Conservation (phyloP, 1,284 basidiomycete genomes). For the Clitocybe nebularis region DNA sequence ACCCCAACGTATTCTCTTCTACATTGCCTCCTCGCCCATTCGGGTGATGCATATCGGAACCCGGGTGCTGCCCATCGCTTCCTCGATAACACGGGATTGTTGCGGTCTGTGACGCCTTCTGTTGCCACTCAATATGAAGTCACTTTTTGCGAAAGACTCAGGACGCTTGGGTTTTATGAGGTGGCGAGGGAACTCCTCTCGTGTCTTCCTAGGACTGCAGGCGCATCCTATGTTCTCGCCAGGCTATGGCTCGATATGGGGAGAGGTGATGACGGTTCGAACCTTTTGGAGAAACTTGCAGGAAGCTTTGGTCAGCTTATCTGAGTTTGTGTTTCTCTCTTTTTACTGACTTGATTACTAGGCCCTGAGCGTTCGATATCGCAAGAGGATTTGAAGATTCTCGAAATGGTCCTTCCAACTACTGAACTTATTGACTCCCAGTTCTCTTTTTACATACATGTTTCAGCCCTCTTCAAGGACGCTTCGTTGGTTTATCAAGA, state of each 20-base stretch:
- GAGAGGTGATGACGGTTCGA: slow-evolving; percentile 70
- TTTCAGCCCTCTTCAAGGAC: slow-evolving; percentile 69
- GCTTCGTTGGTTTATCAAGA: slow-evolving; percentile 56
- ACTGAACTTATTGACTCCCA: slow-evolving; percentile 54
- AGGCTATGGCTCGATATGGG: slow-evolving; percentile 69
- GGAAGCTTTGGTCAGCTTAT: slow-evolving; percentile 67
- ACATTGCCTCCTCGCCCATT: slow-evolving; percentile 61
- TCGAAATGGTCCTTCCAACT: slow-evolving; percentile 61
- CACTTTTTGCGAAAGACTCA: slow-evolving; percentile 65
- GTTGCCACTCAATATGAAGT: slow-evolving; percentile 66
- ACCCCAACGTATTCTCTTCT: slow-evolving; percentile 65
- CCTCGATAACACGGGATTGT: slow-evolving; percentile 60
- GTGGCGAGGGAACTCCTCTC: slow-evolving; percentile 63
- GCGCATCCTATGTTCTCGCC: slow-evolving; percentile 70
- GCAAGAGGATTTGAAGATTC: slow-evolving; percentile 59
- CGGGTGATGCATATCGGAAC: slow-evolving; percentile 40
- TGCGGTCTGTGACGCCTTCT: slow-evolving; percentile 61
- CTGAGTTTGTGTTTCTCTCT: neutral
- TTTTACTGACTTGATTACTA: slow-evolving; percentile 23
- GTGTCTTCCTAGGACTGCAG: slow-evolving; percentile 75
- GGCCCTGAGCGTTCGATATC: slow-evolving; percentile 52
- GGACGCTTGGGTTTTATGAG: slow-evolving; percentile 60
- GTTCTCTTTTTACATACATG: slow-evolving; percentile 76
- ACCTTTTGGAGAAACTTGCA: slow-evolving; percentile 71
- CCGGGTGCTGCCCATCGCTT: slow-evolving; percentile 64